Percentiles rank a stretch among this genome's conserved stretches.
phyloP scores from a whole-genome alignment of 2,329 filamentous ascomycete species.

The Talaromyces islandicus region DNA sequence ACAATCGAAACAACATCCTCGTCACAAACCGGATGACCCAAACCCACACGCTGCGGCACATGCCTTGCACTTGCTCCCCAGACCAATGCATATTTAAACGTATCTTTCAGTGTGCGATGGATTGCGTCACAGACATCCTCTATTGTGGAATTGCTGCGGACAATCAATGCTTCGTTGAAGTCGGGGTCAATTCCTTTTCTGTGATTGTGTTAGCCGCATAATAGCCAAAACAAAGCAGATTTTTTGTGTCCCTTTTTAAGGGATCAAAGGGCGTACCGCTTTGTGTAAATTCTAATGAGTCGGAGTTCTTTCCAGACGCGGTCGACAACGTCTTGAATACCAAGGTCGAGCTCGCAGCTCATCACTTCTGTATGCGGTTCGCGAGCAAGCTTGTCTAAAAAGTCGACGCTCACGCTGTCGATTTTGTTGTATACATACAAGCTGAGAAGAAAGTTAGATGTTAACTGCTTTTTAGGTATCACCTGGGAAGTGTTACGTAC shows the following conservation, averaged over 20 bases:
- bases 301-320: slow-evolving; percentile 89
- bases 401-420: slow-evolving; percentile 87
- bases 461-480: background rate
- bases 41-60: slow-evolving; percentile 84
- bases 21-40: slow-evolving; percentile 70
- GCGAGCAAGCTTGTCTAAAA: slow-evolving; percentile 82
- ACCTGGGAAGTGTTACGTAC: slow-evolving; percentile 22
- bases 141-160: slow-evolving; percentile 78
- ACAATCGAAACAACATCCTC: slow-evolving; percentile 66
- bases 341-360: slow-evolving; percentile 93
- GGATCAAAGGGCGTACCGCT: slow-evolving; percentile 44
- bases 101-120: slow-evolving; percentile 91
- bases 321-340: slow-evolving; percentile 88
- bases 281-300: slow-evolving; percentile 91
- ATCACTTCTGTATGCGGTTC: slow-evolving; percentile 95
- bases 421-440: slow-evolving; percentile 99
- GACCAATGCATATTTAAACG: slow-evolving; percentile 96
- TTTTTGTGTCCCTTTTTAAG: background rate
- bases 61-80: slow-evolving; percentile 97
- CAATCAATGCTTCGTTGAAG: slow-evolving; percentile 88
- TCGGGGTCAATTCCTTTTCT: slow-evolving; percentile 85
- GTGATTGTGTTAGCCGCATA: slow-evolving; percentile 7
- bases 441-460: slow-evolving; percentile 30
- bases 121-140: slow-evolving; percentile 97
- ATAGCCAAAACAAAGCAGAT: background rate